Conservation (phyloP, 1,284 basidiomycete genomes). For the Sanghuangporus sanghuang region DNA sequence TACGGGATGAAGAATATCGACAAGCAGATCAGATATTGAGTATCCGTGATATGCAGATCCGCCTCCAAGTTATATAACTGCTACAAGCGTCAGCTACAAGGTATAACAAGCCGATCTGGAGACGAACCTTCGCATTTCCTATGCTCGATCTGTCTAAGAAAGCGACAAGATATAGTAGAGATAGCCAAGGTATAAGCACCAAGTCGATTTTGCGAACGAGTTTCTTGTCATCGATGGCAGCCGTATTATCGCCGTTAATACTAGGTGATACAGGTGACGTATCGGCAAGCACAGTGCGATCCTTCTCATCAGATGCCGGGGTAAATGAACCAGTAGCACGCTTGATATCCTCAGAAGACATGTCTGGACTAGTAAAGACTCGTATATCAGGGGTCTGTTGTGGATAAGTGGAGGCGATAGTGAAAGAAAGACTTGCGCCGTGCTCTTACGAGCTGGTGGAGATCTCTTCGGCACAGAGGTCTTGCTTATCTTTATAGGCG, state of each 20-base stretch:
- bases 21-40: constrained; percentile 22
- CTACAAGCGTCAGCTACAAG: neutral
- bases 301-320: constrained; percentile 24
- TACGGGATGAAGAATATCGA: constrained; percentile 19
- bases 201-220: constrained; percentile 62
- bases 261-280: constrained; percentile 8
- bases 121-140: constrained; percentile 66
- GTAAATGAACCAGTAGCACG: constrained; percentile 9
- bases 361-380: neutral
- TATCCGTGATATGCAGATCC: constrained; percentile 18
- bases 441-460: neutral
- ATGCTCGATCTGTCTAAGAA: constrained; percentile 78
- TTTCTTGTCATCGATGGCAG: constrained; percentile 50
- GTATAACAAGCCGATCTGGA: neutral
- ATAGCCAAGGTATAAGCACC: constrained; percentile 61
- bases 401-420: neutral
- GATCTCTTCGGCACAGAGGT: neutral
- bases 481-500: neutral
- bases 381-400: neutral
- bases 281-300: constrained; percentile 18
- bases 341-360: constrained; percentile 6
- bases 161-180: constrained; percentile 69
- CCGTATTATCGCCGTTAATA: neutral
- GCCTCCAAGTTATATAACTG: constrained; percentile 20
- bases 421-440: neutral